Base-by-base conservation (phyloP, 371 early-diverging fungal genomes). In the Cokeromyces recurvatus region DNA sequence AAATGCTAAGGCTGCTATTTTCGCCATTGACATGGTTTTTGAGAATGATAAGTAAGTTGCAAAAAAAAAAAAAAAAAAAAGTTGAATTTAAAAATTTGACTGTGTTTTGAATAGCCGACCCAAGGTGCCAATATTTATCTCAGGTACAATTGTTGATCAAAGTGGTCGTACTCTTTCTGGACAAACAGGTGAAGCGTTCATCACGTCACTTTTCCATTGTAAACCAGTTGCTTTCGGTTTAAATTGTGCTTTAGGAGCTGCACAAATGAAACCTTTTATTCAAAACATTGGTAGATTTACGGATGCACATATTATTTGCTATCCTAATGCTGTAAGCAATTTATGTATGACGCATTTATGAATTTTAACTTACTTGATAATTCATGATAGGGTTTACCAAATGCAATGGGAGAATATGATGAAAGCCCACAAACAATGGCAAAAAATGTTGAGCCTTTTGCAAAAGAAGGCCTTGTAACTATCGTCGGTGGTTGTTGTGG, bases 401-500 rank as follows among this genome's bases (percentile, higher is more conserved):
- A 90, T 62, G 85, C 90, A 4, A 87, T 90, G 78, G 90, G 89
- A 63, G 87, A 86, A 54, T 91, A 91, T 59, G 95, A 95, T 56
- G 89, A 95, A 69, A 74, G 80, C 15, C 92, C 95, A 10, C 87
- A 74, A 38, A 74, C 67, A 19, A 95, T 94, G 95, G 91, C 92
- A 2, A 73, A 67, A 27, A 77, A 86, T 39, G 87, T 95, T 19
- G 78, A 76, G 24, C 84, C 80, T 11, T 95, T 94, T 74, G 94
- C 94, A 17, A 73, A 83, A 46, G 89, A 90, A 37, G 94, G 94
- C 14, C 74, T 95, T 15, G 77, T 95, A 21, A 94, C 93, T 52
- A 92, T 95, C 68, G 77, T 95, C 16, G 95, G 95, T 49, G 95
- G 95, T 29, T 95, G 95, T 79, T 95, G 95, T 66, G 95, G 95